Conservation (phyloP, 176 grass and related monocot genomes). For the Triticum dicoccoides region DNA sequence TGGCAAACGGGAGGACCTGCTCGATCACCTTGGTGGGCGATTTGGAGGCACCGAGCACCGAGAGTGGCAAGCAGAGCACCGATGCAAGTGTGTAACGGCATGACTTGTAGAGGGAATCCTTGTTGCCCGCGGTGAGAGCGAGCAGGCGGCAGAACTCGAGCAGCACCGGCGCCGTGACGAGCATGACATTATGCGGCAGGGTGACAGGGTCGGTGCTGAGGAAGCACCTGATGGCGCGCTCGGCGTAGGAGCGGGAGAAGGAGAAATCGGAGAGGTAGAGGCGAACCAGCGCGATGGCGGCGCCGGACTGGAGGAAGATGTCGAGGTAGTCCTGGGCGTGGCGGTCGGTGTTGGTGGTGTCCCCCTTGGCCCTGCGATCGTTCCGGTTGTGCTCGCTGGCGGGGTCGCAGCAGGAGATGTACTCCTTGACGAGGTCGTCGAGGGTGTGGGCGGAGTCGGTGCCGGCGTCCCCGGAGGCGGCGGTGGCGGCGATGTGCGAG, state of each 20-base stretch:
- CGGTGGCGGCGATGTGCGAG: slow-evolving; percentile 55
- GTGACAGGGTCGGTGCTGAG: slow-evolving; percentile 36
- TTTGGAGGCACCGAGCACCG: slow-evolving; percentile 7
- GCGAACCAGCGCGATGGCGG: slow-evolving; percentile 61
- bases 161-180: slow-evolving; percentile 46
- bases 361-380: neutral
- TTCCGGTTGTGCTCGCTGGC: neutral
- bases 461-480: slow-evolving; percentile 4
- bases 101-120: slow-evolving; percentile 53
- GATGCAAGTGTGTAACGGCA: slow-evolving; percentile 61
- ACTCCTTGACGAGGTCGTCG: slow-evolving; percentile 64
- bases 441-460: slow-evolving; percentile 27
- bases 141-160: slow-evolving; percentile 75
- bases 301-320: slow-evolving; percentile 67
- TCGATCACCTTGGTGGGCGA: slow-evolving; percentile 51
- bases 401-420: slow-evolving; percentile 40
- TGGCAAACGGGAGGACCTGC: slow-evolving; percentile 64
- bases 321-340: slow-evolving; percentile 44
- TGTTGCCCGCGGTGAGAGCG: slow-evolving; percentile 33
- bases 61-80: slow-evolving; percentile 34
- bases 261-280: slow-evolving; percentile 54
- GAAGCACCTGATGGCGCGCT: slow-evolving; percentile 56
- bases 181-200: slow-evolving; percentile 37
- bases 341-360: neutral
- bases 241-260: slow-evolving; percentile 29